phyloP scores from a whole-genome alignment of 495 filamentous ascomycete species.

The Cercophora sp. region DNA sequence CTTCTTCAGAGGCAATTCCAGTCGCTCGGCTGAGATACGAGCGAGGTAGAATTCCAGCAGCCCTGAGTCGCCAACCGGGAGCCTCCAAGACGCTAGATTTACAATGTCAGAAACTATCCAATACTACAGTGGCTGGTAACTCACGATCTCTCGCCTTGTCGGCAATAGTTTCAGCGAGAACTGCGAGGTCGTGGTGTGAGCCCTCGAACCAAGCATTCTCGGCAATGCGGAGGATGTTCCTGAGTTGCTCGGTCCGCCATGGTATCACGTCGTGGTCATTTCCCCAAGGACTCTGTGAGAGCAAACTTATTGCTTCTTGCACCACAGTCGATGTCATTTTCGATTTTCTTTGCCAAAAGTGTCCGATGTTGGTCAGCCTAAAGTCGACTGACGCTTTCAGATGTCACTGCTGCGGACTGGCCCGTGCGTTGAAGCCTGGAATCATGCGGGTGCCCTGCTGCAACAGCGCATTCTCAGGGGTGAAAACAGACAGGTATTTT shows the following conservation, averaged over 20 bases:
- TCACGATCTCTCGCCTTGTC: conserved; percentile 66
- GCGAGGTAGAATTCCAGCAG: conserved; percentile 63
- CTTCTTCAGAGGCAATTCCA: conserved; percentile 31
- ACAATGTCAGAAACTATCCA: no score
- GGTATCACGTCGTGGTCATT: conserved; percentile 15
- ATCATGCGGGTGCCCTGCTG: no score
- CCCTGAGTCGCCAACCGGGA: conserved; percentile 62
- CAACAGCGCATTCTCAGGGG: background rate
- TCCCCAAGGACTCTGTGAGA: background rate
- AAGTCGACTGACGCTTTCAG: no score
- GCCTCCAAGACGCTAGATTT: conserved; percentile 47
- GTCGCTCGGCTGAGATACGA: conserved; percentile 35
- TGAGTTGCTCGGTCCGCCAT: conserved; percentile 21
- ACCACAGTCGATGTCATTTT: background rate
- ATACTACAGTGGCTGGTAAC: no score
- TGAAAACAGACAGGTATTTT: background rate
- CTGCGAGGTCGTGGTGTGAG: conserved; percentile 36
- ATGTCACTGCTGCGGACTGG: no score
- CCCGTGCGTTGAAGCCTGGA: no score
- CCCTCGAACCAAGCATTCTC: conserved; percentile 30
- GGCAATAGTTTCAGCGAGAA: conserved; percentile 57
- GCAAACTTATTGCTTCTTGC: background rate
- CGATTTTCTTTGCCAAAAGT: no score
- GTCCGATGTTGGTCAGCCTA: no score
- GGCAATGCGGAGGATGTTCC: conserved; percentile 21